These are phyloP conservation scores for Ramichloridium luteum DNA, from an alignment of 2,329 filamentous ascomycete genomes.

Conservation along the genomic window DNA sequence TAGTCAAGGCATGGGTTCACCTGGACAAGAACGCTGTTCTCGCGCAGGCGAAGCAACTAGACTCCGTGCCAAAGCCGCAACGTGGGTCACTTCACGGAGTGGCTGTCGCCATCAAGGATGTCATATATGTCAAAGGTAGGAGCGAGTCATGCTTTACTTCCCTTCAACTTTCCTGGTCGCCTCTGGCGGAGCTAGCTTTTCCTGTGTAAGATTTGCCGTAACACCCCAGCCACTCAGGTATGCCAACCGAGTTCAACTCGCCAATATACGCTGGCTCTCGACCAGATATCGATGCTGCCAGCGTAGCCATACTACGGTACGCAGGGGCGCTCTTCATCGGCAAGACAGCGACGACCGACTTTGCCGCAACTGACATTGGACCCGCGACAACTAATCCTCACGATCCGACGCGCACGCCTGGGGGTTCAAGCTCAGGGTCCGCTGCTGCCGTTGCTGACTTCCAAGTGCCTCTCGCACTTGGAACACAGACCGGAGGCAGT, in stretches of 20 bases:
- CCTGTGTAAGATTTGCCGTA: no score
- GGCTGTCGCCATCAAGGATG: constrained; percentile 48
- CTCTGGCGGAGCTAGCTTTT: no score
- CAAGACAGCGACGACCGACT: constrained; percentile 53
- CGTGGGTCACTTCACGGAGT: constrained; percentile 47
- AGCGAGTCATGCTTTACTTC: no score
- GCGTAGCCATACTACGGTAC: constrained; percentile 40
- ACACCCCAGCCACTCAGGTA: constrained; percentile 23
- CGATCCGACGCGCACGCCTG: constrained; percentile 42
- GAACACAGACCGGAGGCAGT: constrained; percentile 55
- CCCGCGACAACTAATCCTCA: constrained; percentile 46
- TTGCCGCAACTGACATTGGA: constrained; percentile 45
- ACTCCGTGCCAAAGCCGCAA: constrained; percentile 35
- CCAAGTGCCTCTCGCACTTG: constrained; percentile 48
- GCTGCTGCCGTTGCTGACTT: constrained; percentile 54
- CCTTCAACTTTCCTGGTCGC: no score
- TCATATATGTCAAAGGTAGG: constrained; percentile 44
- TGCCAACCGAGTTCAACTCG: constrained; percentile 47
- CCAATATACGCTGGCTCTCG: constrained; percentile 38
- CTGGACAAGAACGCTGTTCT: constrained; percentile 37
- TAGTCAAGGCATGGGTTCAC: constrained; percentile 41
- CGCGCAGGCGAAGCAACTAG: constrained; percentile 38
- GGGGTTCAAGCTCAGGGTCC: constrained; percentile 56
- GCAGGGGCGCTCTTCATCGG: constrained; percentile 48
- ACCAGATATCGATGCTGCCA: constrained; percentile 40